Conservation (phyloP, 1,284 basidiomycete species). For the Phlebopus sp. region DNA sequence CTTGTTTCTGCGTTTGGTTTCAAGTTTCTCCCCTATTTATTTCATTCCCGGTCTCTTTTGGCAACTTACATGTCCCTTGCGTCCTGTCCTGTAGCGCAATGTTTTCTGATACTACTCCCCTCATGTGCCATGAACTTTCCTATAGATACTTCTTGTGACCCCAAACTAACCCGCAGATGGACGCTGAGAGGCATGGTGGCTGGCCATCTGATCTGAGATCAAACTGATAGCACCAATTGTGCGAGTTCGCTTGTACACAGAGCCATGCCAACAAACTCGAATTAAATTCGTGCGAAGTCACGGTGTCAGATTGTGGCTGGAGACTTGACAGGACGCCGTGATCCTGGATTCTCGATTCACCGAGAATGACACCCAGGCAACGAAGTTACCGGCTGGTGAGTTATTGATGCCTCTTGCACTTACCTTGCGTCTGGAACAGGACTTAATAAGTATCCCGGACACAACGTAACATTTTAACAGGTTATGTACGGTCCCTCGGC, state of each 20-base stretch:
- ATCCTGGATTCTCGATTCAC: constrained; percentile 11
- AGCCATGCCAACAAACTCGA: too few relatives aligned
- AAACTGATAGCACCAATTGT: too few relatives aligned
- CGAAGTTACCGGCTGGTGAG: constrained; percentile 13
- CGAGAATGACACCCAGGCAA: constrained; percentile 1
- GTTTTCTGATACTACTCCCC: background rate
- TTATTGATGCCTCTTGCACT: constrained; percentile 5
- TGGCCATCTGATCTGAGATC: too few relatives aligned
- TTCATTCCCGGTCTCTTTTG: background rate
- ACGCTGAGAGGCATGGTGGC: too few relatives aligned
- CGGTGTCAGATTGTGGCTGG: constrained; percentile 16
- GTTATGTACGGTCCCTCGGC: constrained; percentile 2
- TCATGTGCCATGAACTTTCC: constrained; percentile 6
- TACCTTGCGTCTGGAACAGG: constrained; percentile 6
- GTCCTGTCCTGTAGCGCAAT: constrained; percentile 13
- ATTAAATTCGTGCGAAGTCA: too few relatives aligned
- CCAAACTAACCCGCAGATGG: background rate
- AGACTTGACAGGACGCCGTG: constrained; percentile 22
- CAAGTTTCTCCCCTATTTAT: background rate
- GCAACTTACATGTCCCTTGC: background rate
- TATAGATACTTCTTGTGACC: constrained; percentile 4
- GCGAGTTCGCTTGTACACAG: too few relatives aligned
- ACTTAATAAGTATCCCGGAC: background rate
- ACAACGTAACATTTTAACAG: background rate
- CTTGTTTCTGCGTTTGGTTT: constrained; percentile 7